Percentiles rank a stretch among this genome's conserved stretches.
Evolutionary conservation across 352 stramenopile genomes (phyloP).

Genomic region (Phytophthora palmivora): DNA sequence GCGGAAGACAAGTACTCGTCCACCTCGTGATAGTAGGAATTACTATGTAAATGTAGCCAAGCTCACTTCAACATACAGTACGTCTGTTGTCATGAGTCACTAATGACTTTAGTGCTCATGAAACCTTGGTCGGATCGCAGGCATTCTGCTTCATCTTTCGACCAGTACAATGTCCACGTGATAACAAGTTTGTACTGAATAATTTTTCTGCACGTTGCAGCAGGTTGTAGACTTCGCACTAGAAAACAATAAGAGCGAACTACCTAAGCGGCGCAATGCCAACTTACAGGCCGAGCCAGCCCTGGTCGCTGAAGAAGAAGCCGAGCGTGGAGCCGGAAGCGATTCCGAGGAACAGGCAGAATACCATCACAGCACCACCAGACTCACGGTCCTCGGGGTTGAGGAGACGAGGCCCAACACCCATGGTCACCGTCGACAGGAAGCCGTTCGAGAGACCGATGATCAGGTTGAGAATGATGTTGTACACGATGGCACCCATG

Average conservation of each 20-base stretch:
- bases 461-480: conserved; percentile 55
- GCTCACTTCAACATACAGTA: conserved; percentile 3
- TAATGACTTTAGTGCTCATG: neutral
- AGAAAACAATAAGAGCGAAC: neutral
- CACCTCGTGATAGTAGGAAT: conserved; percentile 5
- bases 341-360: conserved; percentile 65
- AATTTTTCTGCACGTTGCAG: conserved; percentile 10
- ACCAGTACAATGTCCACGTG: neutral
- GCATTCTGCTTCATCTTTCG: conserved; percentile 1
- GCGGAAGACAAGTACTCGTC: conserved; percentile 14
- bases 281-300: conserved; percentile 54
- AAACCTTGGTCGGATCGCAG: neutral
- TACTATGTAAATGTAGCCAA: conserved; percentile 11
- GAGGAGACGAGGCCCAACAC: conserved; percentile 53
- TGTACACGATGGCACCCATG: conserved; percentile 42
- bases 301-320: conserved; percentile 57
- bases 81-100: neutral
- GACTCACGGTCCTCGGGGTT: conserved; percentile 64
- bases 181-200: conserved; percentile 30
- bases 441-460: conserved; percentile 64
- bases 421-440: conserved; percentile 72
- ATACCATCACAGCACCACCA: conserved; percentile 63
- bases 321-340: conserved; percentile 52
- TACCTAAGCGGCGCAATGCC: conserved; percentile 6
- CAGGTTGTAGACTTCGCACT: conserved; percentile 14